Percentiles rank a stretch among this genome's conserved stretches.
Conservation (phyloP, 805 yeast species). For the Clavispora phyllophila region DNA sequence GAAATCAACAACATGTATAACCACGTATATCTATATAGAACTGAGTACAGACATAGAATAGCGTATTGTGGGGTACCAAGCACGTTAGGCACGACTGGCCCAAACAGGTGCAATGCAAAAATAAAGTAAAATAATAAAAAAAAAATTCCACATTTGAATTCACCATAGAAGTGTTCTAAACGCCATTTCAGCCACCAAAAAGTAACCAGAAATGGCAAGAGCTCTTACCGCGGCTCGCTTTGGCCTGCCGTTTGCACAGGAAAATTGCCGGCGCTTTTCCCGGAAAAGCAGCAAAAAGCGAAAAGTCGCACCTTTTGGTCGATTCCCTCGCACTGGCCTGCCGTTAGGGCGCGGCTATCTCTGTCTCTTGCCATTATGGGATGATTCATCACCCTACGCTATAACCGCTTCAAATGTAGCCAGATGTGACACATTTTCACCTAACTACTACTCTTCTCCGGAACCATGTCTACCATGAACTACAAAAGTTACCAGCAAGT, state of each 20-base stretch:
- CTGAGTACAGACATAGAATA: too few species aligned
- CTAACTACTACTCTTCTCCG: not conserved
- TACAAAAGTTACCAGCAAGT: constrained; percentile 37
- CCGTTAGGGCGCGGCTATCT: constrained; percentile 14
- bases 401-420: not conserved
- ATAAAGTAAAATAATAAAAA: too few species aligned
- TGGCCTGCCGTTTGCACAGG: not conserved
- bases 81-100: too few species aligned
- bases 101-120: too few species aligned
- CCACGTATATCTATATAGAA: too few species aligned
- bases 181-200: too few species aligned
- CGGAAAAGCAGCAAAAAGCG: constrained; percentile 10
- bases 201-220: constrained; percentile 1
- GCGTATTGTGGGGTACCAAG: too few species aligned
- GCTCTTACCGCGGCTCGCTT: constrained; percentile 7
- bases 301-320: not conserved
- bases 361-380: constrained; percentile 10
- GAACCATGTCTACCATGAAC: constrained; percentile 12
- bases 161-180: too few species aligned
- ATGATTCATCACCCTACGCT: constrained; percentile 5
- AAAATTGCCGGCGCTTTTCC: not conserved
- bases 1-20: too few species aligned
- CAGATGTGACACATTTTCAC: not conserved
- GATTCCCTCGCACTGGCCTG: constrained; percentile 7
- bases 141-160: too few species aligned